A percentile compares a stretch with the other conserved stretches of the same genome.
These are phyloP conservation scores for Trametes punicea DNA, from an alignment of 768 basidiomycete species.

Conservation along the genomic window DNA sequence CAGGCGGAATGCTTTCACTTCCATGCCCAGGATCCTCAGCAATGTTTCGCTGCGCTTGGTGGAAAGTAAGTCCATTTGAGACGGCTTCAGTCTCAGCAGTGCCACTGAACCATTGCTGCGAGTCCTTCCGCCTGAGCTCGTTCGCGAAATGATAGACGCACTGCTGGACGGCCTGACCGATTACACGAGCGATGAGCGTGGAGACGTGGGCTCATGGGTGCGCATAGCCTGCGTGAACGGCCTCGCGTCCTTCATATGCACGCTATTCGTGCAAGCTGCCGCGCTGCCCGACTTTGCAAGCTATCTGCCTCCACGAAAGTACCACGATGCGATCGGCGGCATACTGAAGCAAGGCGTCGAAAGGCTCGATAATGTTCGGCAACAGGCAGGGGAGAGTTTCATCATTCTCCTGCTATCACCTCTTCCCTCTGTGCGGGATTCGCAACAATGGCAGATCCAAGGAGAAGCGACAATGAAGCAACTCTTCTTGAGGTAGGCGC, in stretches of 20 bases:
- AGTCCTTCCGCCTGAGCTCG: constrained; percentile 49
- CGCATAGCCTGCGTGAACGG: constrained; percentile 75
- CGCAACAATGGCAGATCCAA: constrained; percentile 51
- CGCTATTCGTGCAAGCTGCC: constrained; percentile 45
- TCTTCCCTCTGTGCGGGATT: constrained; percentile 39
- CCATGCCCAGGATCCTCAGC: constrained; percentile 47
- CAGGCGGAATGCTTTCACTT: constrained; percentile 50
- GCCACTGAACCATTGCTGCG: not conserved
- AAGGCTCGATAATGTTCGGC: constrained; percentile 86
- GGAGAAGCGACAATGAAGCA: constrained; percentile 45
- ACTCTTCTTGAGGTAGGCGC: constrained; percentile 50
- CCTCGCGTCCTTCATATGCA: constrained; percentile 50
- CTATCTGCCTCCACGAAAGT: constrained; percentile 59
- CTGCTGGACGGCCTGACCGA: constrained; percentile 77
- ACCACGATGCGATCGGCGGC: constrained; percentile 55
- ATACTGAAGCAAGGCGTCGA: constrained; percentile 89
- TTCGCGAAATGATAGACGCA: constrained; percentile 50
- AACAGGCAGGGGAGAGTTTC: constrained; percentile 68
- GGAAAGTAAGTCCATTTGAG: constrained; percentile 35
- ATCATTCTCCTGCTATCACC: constrained; percentile 45
- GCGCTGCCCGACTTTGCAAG: constrained; percentile 44
- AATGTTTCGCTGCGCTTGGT: constrained; percentile 42
- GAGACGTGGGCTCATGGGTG: constrained; percentile 96
- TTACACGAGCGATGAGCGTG: constrained; percentile 91
- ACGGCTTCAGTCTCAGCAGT: not conserved